Evolutionary conservation across 192 early-diverging fungal genomes (phyloP).

Genomic region (Cetraspora pellucida): DNA sequence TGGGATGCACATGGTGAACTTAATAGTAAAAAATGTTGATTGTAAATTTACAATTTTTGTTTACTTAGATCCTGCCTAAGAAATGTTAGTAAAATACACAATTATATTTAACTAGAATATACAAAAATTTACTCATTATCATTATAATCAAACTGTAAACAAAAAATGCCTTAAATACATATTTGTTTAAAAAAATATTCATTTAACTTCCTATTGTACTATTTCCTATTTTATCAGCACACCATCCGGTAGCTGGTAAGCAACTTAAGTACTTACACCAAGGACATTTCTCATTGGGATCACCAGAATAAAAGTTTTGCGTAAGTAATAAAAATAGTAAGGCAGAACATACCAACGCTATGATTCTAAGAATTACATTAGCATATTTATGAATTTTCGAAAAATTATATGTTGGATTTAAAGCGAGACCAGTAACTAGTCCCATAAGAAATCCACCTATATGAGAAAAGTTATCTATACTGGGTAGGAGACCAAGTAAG

Average conservation of each 20-base stretch:
- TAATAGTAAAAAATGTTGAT: not conserved
- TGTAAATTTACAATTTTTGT: no score
- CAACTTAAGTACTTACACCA: constrained; percentile 65
- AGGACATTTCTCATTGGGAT: constrained; percentile 51
- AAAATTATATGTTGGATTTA: constrained; percentile 70
- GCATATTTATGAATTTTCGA: constrained; percentile 46
- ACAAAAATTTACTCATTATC: no score
- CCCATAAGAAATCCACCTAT: constrained; percentile 76
- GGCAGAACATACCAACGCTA: constrained; percentile 46
- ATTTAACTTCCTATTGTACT: no score
- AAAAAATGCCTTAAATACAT: no score
- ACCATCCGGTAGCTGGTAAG: constrained; percentile 54
- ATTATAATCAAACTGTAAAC: no score
- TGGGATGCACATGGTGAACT: constrained; percentile 11
- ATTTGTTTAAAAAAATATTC: no score
- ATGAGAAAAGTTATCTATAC: constrained; percentile 87
- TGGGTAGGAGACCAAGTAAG: constrained; percentile 73
- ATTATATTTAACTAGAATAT: no score
- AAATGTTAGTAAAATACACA: no score
- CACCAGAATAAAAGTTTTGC: constrained; percentile 53
- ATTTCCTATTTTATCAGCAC: constrained; percentile 37
- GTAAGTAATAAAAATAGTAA: constrained; percentile 47
- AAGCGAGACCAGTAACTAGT: constrained; percentile 64
- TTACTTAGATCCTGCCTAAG: no score
- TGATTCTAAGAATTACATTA: constrained; percentile 40